Base-by-base conservation (phyloP, 805 yeast species). In the Ogataea pini region DNA sequence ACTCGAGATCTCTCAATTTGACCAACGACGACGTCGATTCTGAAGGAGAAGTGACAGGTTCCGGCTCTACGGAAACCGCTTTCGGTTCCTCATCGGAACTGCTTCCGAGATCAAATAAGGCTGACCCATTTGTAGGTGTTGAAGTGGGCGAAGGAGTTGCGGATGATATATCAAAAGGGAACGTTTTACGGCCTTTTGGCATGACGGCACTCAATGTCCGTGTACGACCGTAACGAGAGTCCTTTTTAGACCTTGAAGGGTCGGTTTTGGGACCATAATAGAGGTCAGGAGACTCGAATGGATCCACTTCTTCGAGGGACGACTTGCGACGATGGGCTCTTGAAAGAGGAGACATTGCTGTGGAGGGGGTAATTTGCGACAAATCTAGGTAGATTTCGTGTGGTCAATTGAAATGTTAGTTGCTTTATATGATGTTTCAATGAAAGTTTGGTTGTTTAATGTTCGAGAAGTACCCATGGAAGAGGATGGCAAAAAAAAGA, bases 221-320 rank as follows among this genome's bases (percentile, higher is more conserved):
- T 2, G 78, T 73, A 47, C 86, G 68, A 22, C 77, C 80, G 34
- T 74, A 68, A 49, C 66, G 69, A 14, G 78, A 68, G 37, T 64
- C 59, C 47, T 64, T 67, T 28, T 63, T 62, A 1, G 74, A 69
- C 55, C 68, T 73, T 19, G 77, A 62, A 1, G 86, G 87, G 59
- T 79, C 80, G 2, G 81, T 80, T 27, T 63, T 63, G 1, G 86
- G 82, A 4, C 88, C 87, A 64, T 86, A 86, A 63, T 86, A 86
- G 20, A 76, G 71, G 42, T 85, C 91, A 0, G 92, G 78, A n/a
- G 71, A 67, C 14, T 85, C 83, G 53, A 73, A 83, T 0, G 94
- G 94, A 60, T 85, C 83, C 1, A 48, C 37, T n/a, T 76, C 79
- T 28, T 77, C 82, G 5, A 64, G 48, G 3, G 83, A 76, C 2